These are phyloP conservation scores for Durusdinium trenchii DNA, from an alignment of 73 alveolate genomes.

Conservation along the genomic window DNA sequence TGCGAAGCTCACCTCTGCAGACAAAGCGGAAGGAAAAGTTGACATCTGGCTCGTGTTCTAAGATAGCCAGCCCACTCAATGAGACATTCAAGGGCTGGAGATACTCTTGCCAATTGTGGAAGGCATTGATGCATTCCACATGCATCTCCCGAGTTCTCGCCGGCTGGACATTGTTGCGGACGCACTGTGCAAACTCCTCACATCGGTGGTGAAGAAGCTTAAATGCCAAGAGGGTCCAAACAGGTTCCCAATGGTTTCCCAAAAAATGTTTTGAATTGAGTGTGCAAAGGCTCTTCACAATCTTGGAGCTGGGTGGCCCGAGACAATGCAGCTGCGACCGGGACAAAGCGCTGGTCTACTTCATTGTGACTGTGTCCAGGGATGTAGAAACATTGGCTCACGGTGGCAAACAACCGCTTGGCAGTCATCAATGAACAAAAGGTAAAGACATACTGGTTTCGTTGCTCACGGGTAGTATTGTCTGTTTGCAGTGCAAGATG, in stretches of 20 bases:
- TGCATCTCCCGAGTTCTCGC: slow-evolving; percentile 25
- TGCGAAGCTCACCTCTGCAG: background rate
- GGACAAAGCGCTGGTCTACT: slow-evolving; percentile 40
- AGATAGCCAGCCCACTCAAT: background rate
- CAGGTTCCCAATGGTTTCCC: background rate
- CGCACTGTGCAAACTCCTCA: background rate
- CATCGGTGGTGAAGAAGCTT: background rate
- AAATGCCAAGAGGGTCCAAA: too few relatives aligned
- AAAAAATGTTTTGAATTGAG: background rate
- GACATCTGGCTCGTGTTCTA: background rate
- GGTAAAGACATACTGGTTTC: slow-evolving; percentile 8
- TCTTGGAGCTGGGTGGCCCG: background rate
- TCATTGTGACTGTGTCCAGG: slow-evolving; percentile 33
- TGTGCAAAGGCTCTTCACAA: background rate
- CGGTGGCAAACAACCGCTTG: background rate
- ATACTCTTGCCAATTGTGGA: background rate
- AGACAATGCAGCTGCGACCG: background rate
- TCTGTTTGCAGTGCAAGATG: background rate
- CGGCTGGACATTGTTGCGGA: background rate
- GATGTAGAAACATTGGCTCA: slow-evolving; percentile 25
- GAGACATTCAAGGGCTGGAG: background rate
- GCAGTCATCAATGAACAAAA: background rate
- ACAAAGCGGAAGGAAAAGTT: slow-evolving; percentile 19
- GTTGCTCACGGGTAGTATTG: background rate
- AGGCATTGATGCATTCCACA: background rate